Evolutionary conservation across 345 rosid species (phyloP), one percentile per base, ranked within the genome.

Genomic region (Eucalyptus cloeziana): DNA sequence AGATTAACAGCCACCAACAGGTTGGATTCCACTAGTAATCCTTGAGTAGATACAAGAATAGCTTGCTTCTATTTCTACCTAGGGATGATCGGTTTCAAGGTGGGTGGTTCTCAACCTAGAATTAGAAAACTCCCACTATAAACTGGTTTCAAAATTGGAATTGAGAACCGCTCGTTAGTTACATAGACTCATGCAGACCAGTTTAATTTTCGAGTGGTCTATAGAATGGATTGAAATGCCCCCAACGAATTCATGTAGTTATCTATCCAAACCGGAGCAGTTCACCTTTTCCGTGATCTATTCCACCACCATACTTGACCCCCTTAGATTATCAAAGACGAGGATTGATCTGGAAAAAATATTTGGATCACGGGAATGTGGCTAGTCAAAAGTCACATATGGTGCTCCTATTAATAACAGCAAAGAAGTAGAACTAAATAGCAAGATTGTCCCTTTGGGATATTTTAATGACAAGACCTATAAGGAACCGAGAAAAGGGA

Each of bases 401-500:
- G 89, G 92, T 69, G 58, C 88, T 49, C 71, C 85, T 2, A 90
- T 88, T 86, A 79, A 71, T 44, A 8, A 56, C 11, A 11, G 40
- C 51, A 31, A 17, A 31, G 64, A 79, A 33, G 86, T 88, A 30
- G 76, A 71, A 69, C 60, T 33, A 88, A 91, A 90, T 87, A 80
- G 40, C 45, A 93, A 90, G 79, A 54, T 43, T 79, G 67, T 88
- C 51, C 89, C 88, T 43, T 50, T 76, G 37, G 89, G 37, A 87
- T 86, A 69, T 86, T 43, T 71, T n/a, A 83, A 50, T 86, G 91
- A 90, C 64, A 86, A 33, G 89, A 88, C 56, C 30, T 5, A 52
- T 19, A 94, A 88, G 86, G 95, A 91, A 90, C 92, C 24, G 89
- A 93, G 91, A 92, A 95, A 93, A 93, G 91, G 92, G 93, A 90